Conservation (phyloP, 257 asterid species). For the Osmanthus fragrans region DNA sequence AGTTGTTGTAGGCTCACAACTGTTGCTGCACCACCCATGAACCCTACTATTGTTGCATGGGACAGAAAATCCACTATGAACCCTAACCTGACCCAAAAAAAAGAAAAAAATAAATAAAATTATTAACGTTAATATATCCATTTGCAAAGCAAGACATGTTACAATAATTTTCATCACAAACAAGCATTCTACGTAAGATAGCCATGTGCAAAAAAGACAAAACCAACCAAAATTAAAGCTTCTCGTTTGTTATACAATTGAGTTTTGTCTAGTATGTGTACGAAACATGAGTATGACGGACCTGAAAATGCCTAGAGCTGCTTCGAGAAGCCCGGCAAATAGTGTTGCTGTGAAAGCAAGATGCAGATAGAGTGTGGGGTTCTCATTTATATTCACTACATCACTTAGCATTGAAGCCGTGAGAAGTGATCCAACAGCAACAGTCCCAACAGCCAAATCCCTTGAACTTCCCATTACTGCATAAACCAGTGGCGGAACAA, state of each 20-base stretch:
- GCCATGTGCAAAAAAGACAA: constrained; percentile 1
- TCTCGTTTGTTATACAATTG: neutral
- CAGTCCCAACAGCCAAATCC: constrained; percentile 90
- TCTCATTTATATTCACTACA: constrained; percentile 47
- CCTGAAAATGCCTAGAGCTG: constrained; percentile 77
- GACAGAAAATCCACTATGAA: constrained; percentile 94
- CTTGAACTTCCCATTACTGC: constrained; percentile 91
- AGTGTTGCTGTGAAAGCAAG: constrained; percentile 85
- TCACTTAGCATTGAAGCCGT: constrained; percentile 67
- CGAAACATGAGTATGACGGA: neutral
- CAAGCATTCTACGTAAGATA: neutral
- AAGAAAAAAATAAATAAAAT: too few species aligned
- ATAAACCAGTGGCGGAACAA: constrained; percentile 78
- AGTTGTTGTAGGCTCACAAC: constrained; percentile 86
- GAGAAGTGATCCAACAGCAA: constrained; percentile 81
- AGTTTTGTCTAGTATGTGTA: neutral
- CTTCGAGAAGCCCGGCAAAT: constrained; percentile 74
- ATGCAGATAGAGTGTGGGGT: constrained; percentile 68
- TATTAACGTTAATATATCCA: neutral
- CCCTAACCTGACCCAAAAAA: constrained; percentile 61
- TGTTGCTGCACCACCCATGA: constrained; percentile 98
- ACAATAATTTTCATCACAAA: neutral
- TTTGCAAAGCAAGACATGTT: neutral
- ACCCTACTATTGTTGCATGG: constrained; percentile 94
- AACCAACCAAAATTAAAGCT: neutral